A percentile compares a stretch with the other conserved stretches of the same genome.
Conservation (phyloP, 1,139 yeast genomes). For the Pichia inconspicua region DNA sequence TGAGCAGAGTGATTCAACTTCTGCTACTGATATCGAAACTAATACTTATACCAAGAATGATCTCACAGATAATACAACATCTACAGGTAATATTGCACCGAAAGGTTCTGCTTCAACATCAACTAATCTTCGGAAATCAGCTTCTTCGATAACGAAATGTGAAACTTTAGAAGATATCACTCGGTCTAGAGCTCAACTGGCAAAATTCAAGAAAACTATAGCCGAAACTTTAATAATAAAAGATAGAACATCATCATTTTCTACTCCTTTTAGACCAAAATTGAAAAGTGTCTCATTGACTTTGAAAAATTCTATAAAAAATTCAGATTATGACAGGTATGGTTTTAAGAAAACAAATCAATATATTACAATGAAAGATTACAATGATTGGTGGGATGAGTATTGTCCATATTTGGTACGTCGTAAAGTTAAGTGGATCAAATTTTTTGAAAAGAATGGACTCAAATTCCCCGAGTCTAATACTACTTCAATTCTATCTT, state of each 20-base stretch:
- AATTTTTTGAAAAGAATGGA: constrained; percentile 60
- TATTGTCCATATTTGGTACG: constrained; percentile 57
- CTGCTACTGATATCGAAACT: neutral
- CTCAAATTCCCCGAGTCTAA: constrained; percentile 24
- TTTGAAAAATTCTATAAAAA: constrained; percentile 11
- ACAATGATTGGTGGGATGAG: constrained; percentile 64
- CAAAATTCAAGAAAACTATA: constrained; percentile 1
- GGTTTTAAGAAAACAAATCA: constrained; percentile 70
- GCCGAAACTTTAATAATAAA: constrained; percentile 3
- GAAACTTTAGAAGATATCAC: constrained; percentile 2
- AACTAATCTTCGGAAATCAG: neutral
- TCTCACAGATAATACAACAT: too few species aligned
- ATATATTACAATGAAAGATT: constrained; percentile 45
- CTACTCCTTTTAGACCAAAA: constrained; percentile 3
- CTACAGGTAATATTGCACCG: neutral
- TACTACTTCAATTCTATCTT: neutral
- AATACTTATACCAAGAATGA: neutral
- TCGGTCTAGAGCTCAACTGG: constrained; percentile 2
- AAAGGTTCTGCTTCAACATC: neutral
- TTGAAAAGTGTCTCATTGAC: neutral
- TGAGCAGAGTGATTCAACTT: neutral
- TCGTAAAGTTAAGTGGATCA: constrained; percentile 70
- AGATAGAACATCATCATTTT: constrained; percentile 1
- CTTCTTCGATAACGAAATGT: constrained; percentile 6
- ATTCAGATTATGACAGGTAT: constrained; percentile 58